phyloP scores from a whole-genome alignment of 2,329 filamentous ascomycete species.

The Ophioceras dolichostomum region DNA sequence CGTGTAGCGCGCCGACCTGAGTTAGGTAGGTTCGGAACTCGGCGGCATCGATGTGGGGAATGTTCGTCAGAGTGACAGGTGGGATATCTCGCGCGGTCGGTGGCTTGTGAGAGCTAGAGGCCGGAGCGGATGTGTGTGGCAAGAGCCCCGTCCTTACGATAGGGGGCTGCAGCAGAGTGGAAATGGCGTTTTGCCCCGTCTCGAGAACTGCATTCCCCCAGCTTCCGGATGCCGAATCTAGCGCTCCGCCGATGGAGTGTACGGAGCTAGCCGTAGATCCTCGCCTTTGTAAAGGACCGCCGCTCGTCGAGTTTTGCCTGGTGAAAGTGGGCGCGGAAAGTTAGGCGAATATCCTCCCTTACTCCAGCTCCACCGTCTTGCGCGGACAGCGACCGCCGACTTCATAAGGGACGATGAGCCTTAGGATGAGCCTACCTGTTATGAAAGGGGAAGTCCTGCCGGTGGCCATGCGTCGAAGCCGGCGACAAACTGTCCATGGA shows the following conservation, averaged over 20 bases:
- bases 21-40: conserved; percentile 76
- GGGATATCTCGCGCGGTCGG: conserved; percentile 86
- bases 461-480: conserved; percentile 33
- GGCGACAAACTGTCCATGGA: conserved; percentile 54
- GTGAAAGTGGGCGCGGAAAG: conserved; percentile 16
- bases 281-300: conserved; percentile 45
- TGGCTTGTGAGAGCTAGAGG: conserved; percentile 62
- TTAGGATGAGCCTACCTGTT: conserved; percentile 25
- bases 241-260: conserved; percentile 71
- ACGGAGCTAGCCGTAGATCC: conserved; percentile 82
- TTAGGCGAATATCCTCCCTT: too few relatives aligned
- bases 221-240: conserved; percentile 55
- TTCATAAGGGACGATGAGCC: too few relatives aligned
- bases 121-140: conserved; percentile 60
- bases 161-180: conserved; percentile 80
- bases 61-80: conserved; percentile 81
- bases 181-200: conserved; percentile 86
- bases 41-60: conserved; percentile 65
- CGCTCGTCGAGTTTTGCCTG: conserved; percentile 30
- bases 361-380: too few relatives aligned
- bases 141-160: conserved; percentile 81
- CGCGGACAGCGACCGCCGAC: too few relatives aligned
- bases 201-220: conserved; percentile 50
- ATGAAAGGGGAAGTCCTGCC: conserved; percentile 46
- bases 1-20: conserved; percentile 78